These are phyloP conservation scores for Leccinum subgranulosum DNA, from an alignment of 768 basidiomycete species.

Conservation along the genomic window DNA sequence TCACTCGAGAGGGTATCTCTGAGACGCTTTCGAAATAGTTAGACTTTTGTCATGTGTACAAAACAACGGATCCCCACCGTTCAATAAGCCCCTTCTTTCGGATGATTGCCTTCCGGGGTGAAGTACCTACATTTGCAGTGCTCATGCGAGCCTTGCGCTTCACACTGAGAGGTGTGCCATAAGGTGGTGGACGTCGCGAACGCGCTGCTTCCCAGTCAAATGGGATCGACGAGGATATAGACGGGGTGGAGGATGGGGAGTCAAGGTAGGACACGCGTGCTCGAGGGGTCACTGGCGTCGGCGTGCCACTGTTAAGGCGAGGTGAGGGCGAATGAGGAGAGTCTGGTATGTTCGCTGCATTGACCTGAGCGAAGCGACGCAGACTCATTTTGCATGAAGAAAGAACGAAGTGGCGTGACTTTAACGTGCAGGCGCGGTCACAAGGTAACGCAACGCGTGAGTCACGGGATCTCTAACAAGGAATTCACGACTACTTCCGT, in stretches of 20 bases:
- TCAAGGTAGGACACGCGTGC: slow-evolving; percentile 52
- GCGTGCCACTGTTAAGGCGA: slow-evolving; percentile 28
- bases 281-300: slow-evolving; percentile 45
- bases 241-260: slow-evolving; percentile 64
- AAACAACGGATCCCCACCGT: slow-evolving; percentile 39
- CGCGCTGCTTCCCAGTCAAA: slow-evolving; percentile 89
- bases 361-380: slow-evolving; percentile 53
- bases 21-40: slow-evolving; percentile 43
- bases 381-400: slow-evolving; percentile 42
- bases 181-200: slow-evolving; percentile 68
- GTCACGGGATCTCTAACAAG: slow-evolving; percentile 19
- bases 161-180: slow-evolving; percentile 53
- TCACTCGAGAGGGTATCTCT: slow-evolving; percentile 66
- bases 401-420: slow-evolving; percentile 18
- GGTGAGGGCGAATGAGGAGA: slow-evolving; percentile 43
- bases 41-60: slow-evolving; percentile 5
- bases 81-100: slow-evolving; percentile 65
- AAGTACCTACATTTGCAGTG: slow-evolving; percentile 24
- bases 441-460: slow-evolving; percentile 18
- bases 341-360: slow-evolving; percentile 37
- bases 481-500: slow-evolving; percentile 7
- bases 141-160: slow-evolving; percentile 44
- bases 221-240: slow-evolving; percentile 69
- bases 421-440: slow-evolving; percentile 17
- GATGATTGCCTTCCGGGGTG: slow-evolving; percentile 50